Evolutionary conservation across 1,139 yeast species (phyloP).

Genomic region (Zygoascus meyerae): DNA sequence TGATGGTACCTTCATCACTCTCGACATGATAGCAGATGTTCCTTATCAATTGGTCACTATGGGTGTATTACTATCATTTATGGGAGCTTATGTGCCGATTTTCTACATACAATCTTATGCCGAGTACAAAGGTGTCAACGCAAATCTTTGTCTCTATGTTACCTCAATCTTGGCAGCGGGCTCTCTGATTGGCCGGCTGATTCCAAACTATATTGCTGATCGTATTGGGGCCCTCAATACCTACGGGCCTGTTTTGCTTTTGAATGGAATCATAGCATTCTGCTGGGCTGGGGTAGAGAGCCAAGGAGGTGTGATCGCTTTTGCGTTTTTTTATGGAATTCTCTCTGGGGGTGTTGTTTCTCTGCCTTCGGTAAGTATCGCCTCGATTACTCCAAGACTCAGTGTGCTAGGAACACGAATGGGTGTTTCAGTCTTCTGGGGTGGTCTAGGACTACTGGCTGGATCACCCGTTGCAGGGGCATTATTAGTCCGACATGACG

Average conservation of each 20-base stretch:
- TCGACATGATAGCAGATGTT: slow-evolving; percentile 28
- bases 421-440: slow-evolving; percentile 55
- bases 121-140: slow-evolving; percentile 19
- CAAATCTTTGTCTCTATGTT: slow-evolving; percentile 26
- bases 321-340: slow-evolving; percentile 46
- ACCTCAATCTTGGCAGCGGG: slow-evolving; percentile 50
- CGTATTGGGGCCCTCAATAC: slow-evolving; percentile 43
- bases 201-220: slow-evolving; percentile 46
- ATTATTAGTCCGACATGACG: slow-evolving; percentile 27
- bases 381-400: slow-evolving; percentile 48
- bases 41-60: slow-evolving; percentile 27
- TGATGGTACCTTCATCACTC: slow-evolving; percentile 28
- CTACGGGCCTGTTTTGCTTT: slow-evolving; percentile 29
- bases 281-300: slow-evolving; percentile 39
- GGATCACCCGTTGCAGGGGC: slow-evolving; percentile 54
- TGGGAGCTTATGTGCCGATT: slow-evolving; percentile 34
- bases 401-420: slow-evolving; percentile 41
- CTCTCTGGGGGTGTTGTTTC: slow-evolving; percentile 43
- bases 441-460: slow-evolving; percentile 47
- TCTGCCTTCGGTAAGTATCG: slow-evolving; percentile 39
- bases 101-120: slow-evolving; percentile 34
- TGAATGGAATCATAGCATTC: slow-evolving; percentile 14
- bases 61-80: slow-evolving; percentile 31
- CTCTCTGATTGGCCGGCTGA: slow-evolving; percentile 45
- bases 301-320: slow-evolving; percentile 39